Percentiles rank a stretch among this genome's conserved stretches.
phyloP scores from a whole-genome alignment of 2,329 filamentous ascomycete species.

The Neopestalotiopsis sp. region DNA sequence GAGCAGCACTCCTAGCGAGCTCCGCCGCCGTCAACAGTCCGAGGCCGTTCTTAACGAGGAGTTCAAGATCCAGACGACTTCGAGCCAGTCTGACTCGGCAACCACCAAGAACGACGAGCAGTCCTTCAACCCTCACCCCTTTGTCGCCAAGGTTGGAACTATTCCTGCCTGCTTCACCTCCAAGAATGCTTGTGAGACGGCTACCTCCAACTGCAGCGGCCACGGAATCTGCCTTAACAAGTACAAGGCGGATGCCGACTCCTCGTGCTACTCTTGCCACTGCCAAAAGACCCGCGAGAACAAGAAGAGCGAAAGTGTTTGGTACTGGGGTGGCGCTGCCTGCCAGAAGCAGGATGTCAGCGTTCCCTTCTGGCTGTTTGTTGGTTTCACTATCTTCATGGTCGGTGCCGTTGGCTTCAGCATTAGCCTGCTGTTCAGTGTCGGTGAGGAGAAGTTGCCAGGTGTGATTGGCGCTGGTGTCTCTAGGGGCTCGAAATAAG shows the following conservation, averaged over 20 bases:
- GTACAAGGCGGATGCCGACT: slow-evolving; percentile 46
- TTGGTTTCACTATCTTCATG: slow-evolving; percentile 73
- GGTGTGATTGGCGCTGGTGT: slow-evolving; percentile 97
- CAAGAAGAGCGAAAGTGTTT: slow-evolving; percentile 52
- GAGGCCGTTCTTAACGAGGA: slow-evolving; percentile 50
- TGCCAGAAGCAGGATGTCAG: slow-evolving; percentile 95
- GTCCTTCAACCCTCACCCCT: slow-evolving; percentile 35
- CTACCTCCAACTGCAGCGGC: slow-evolving; percentile 80
- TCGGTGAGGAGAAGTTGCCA: slow-evolving; percentile 87
- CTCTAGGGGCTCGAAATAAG: slow-evolving; percentile 66
- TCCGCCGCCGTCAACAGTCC: slow-evolving; percentile 50
- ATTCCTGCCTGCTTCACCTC: slow-evolving; percentile 79
- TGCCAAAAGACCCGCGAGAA: slow-evolving; percentile 66
- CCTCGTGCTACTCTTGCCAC: slow-evolving; percentile 77
- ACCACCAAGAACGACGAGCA: slow-evolving; percentile 36
- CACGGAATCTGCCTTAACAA: slow-evolving; percentile 79
- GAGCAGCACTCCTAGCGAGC: slow-evolving; percentile 36
- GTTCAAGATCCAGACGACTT: slow-evolving; percentile 26
- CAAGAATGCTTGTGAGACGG: slow-evolving; percentile 68
- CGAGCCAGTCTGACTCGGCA: slow-evolving; percentile 31
- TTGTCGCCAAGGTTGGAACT: slow-evolving; percentile 37
- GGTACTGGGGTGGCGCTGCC: slow-evolving; percentile 81
- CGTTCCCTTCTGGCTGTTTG: slow-evolving; percentile 86
- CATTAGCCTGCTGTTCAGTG: slow-evolving; percentile 79
- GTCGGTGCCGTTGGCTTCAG: slow-evolving; percentile 71